Base-by-base conservation (phyloP, 2,329 filamentous ascomycete species). In the Cladophialophora carrionii region DNA sequence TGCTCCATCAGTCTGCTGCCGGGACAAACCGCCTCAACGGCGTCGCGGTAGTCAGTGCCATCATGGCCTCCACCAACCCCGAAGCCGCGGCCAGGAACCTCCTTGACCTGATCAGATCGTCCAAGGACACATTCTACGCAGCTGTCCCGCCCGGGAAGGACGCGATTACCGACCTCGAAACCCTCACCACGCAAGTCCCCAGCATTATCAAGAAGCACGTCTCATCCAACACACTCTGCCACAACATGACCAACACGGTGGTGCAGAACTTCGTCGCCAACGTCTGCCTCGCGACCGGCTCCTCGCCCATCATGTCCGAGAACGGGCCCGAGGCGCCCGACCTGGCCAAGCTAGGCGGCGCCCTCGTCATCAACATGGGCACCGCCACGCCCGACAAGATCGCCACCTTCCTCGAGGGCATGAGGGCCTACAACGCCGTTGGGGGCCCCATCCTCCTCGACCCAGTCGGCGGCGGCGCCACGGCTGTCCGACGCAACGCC, bases 161-260 rank as follows among this genome's bases (percentile, higher is more conserved):
- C 22, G 68, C 68, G 20, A 51, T 48, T 26, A 63, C 62, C 3
- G 55, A 57, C 32, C 37, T 70, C 54, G 66, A 71, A 20, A 63
- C 69, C 4, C 62, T 82, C 46, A 37, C 78, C 6, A 67, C 73
- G n/a, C 72, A 76, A 31, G 75, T 81, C 4, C 78, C 80, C 2
- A 63, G 71, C 3, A 78, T 90, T 20, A 81, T 96, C 51, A 81
- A 80, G 65, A 81, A 82, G 5, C 84, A 96, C 55, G 85, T 85
- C 4, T 76, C 81, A 2, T 82, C 78, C 51, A 88, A 85, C 63
- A 92, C 93, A 0, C 83, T 98, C 24, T 90, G 90, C 57, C 94
- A 98, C 79, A 97, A 96, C 78, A 98, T 98, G 91, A 98, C 95
- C 60, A 98, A 98, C 76, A 83, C 93, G 59, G 94, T 98, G 0